Evolutionary conservation across 2,329 filamentous ascomycete species (phyloP), one percentile per base, ranked within the genome.

Genomic region (Cladosporium phlei): DNA sequence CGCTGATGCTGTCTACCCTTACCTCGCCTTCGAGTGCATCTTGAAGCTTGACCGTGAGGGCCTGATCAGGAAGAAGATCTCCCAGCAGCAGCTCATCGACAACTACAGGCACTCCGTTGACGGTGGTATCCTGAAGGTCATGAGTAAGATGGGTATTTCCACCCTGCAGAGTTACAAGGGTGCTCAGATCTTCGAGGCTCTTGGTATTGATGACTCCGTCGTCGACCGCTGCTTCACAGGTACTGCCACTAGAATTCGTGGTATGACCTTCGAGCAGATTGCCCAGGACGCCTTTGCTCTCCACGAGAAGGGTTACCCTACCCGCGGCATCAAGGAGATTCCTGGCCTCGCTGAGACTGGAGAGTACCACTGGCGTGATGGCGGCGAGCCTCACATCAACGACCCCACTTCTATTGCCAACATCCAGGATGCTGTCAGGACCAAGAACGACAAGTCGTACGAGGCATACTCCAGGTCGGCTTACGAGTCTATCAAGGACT

Each of bases 131-230:
- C 76, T 97, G 54, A 97, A 97, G 71, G 91, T 97, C 66, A 97
- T 97, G 91, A 93, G 86, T 68, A 97, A 97, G 77, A 97, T 97
- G 91, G 91, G 91, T 73, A 97, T 97, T 55, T 96, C 91, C 5
- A 97, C 91, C 24, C 76, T 97, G 35, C 88, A 91, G 62, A 91
- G 86, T 57, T 97, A 97, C 76, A 97, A 97, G 76, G 91, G 91
- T 63, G 91, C 91, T 47, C 91, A 97, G 73, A 97, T 97, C 55
- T 97, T 96, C 58, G 91, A 97, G 67, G 89, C 90, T 38, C 84
- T 97, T 33, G 91, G 91, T 69, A 83, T 96, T 25, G 90, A 96
- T 61, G 90, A 95, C 66, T 77, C 78, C 16, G 90, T 97, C 37
- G 87, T 97, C 44, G 90, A 97, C 65, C 83, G 88, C 57, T 96